Evolutionary conservation across 2,329 filamentous ascomycete species (phyloP).

Genomic region (Trichoderma pleuroti): DNA sequence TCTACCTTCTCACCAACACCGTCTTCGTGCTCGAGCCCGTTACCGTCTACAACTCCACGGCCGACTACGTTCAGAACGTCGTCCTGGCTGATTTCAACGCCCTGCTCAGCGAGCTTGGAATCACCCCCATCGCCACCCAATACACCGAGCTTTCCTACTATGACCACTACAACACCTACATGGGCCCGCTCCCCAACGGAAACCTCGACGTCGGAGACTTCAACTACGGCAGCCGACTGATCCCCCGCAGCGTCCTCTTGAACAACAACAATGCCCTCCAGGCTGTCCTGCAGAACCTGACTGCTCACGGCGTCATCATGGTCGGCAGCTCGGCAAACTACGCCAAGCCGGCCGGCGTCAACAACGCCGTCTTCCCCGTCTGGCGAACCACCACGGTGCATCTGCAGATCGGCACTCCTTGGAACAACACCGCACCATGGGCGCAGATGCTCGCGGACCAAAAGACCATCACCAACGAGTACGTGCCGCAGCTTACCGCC

Average conservation of each 20-base stretch:
- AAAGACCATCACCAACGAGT: constrained; percentile 28
- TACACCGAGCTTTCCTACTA: constrained; percentile 31
- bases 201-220: constrained; percentile 30
- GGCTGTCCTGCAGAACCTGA: constrained; percentile 29
- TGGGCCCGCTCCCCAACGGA: constrained; percentile 38
- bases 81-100: constrained; percentile 42
- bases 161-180: constrained; percentile 26
- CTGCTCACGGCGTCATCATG: constrained; percentile 27
- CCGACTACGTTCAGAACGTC: constrained; percentile 33
- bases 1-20: constrained; percentile 41
- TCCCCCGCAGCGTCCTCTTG: constrained; percentile 35
- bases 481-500: constrained; percentile 26
- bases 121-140: constrained; percentile 27
- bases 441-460: constrained; percentile 31
- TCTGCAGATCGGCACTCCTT: constrained; percentile 28
- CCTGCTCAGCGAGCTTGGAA: constrained; percentile 24
- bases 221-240: constrained; percentile 41
- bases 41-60: constrained; percentile 42
- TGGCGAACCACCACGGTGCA: constrained; percentile 38
- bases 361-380: constrained; percentile 39
- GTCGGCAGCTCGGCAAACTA: constrained; percentile 20
- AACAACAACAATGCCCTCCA: constrained; percentile 21
- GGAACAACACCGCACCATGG: constrained; percentile 26
- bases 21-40: constrained; percentile 43
- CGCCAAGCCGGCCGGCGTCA: constrained; percentile 13